Base-by-base conservation (phyloP, 1,284 basidiomycete genomes). In the Porogramme epimiltina region DNA sequence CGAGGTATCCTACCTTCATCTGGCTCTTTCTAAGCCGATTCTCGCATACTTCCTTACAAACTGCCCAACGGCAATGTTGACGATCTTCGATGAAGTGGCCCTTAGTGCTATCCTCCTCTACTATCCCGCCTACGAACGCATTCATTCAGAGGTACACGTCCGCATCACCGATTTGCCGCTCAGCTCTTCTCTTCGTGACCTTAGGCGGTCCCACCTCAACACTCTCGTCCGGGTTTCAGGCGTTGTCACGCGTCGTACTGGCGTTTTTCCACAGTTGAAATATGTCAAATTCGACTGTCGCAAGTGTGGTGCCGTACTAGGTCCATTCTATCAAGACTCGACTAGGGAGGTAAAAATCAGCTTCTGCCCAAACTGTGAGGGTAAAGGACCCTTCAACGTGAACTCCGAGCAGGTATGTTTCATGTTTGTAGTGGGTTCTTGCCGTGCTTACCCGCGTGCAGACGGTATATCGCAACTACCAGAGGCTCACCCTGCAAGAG, bases 391-490 rank as follows among this genome's bases (percentile, higher is more conserved):
- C 2, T 99, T 99, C 76, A 81, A 85, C 1, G 90, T 99, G 67
- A 99, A 99, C 69, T 96, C 95, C 31, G 95, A 98, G 68, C 94
- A 93, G 77, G 91, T 90, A 51, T 41, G 74, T 28, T 11, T 4
- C 4, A 20, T 8, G 10, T 33, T 9, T 19, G 49, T 11, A 16
- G 31, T 37, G 5, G n/a, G 38, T 25, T 9, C 8, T n/a, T 6
- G 3, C 8, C 22, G 45, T 15, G 49, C 40, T 52, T 13, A 43
- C 16, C 15, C n/a, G 1, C 22, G 19, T 0, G 8, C 34, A 99
- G 91, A 99, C 97, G 0, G 88, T 99, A 3, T 99, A 99, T 72
- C 84, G 97, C 52, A 99, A 99, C 72, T 99, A 97, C 70, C 97
- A 99, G 70, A 98, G 94, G 73, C 93, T 99, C 92, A 98, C 96